phyloP scores from a whole-genome alignment of 2,329 filamentous ascomycete species.

The Pseudocercospora crystallina region DNA sequence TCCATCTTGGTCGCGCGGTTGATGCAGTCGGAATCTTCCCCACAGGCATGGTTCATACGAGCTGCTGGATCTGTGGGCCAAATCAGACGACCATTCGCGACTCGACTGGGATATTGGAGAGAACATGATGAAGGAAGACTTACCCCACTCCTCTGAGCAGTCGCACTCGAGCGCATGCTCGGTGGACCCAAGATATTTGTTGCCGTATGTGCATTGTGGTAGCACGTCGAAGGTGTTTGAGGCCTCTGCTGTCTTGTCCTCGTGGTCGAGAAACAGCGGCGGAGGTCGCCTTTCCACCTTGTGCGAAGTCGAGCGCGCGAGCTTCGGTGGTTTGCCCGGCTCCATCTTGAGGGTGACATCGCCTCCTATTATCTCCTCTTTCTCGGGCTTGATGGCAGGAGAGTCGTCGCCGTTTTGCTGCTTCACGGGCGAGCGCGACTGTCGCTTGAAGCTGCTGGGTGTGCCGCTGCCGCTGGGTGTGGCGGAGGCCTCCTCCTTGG shows the following conservation, averaged over 20 bases:
- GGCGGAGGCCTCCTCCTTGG: constrained; percentile 28
- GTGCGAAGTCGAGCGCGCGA: constrained; percentile 70
- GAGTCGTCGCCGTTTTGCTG: constrained; percentile 34
- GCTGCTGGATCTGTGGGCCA: constrained; percentile 47
- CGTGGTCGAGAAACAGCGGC: constrained; percentile 69
- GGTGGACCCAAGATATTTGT: constrained; percentile 85
- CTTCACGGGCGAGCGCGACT: constrained; percentile 31
- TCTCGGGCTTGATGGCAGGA: constrained; percentile 40
- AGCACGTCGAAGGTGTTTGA: constrained; percentile 77
- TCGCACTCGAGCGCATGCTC: constrained; percentile 95
- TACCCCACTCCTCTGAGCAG: constrained; percentile 93
- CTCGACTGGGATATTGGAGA: constrained; percentile 8
- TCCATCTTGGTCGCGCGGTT: constrained; percentile 98
- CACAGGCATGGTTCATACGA: constrained; percentile 76
- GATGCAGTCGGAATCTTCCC: constrained; percentile 96
- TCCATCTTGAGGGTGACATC: constrained; percentile 64
- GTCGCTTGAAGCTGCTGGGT: constrained; percentile 21
- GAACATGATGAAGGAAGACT: constrained; percentile 40
- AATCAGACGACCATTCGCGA: constrained; percentile 3
- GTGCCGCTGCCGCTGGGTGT: constrained; percentile 24
- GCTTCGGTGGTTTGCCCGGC: constrained; percentile 66
- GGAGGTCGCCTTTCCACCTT: constrained; percentile 65
- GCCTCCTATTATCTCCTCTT: constrained; percentile 58
- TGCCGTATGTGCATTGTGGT: constrained; percentile 82
- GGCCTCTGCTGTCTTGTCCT: constrained; percentile 76